Base-by-base conservation (phyloP, 148 eudicot genomes). In the Silene uniflora region DNA sequence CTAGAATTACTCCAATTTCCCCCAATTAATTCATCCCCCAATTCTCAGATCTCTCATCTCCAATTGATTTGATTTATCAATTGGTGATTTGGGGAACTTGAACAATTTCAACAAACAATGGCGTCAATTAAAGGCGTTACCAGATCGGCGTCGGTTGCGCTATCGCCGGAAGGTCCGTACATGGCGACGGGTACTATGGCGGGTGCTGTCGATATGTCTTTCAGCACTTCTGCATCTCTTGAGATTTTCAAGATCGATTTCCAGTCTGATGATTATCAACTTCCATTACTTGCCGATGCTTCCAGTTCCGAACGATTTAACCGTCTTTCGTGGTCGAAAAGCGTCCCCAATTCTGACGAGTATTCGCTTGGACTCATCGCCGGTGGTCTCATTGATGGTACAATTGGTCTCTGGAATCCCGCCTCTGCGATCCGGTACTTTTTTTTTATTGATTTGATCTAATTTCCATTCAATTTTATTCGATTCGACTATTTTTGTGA, bases 141-240 rank as follows among this genome's bases (percentile, higher is more conserved):
- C 75, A 77, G 98, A 89, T 90, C 97, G 83, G 98, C 97, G 39
- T 80, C 90, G 81, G 92, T 81, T 84, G 93, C 93, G 73, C 85
- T 94, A 49, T 73, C 98, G 73, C 97, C 98, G 52, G 96, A 92
- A 44, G 80, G 86, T 12, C 89, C 91, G 21, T 94, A 84, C 81
- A 73, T 94, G 73, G 96, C 93, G 27, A 89, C 98, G 23, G 97
- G 93, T 18, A 94, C 97, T 60, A 90, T 90, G 98, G 97, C 96
- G 10, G 96, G 97, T 23, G 97, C 97, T 13, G 98, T 95, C 62
- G 97, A 95, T 85, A 83, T 88, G 67, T 89, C 94, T 0, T 95
- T 95, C 78, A 95, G 96, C 79, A 89, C 98, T 3, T 88, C 96
- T 0, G 96, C 98, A 7, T 84, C 75, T 62, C 83, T 95, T 18